Base-by-base conservation (phyloP, 164 flowering plant species). In the Sextonia rubra region DNA sequence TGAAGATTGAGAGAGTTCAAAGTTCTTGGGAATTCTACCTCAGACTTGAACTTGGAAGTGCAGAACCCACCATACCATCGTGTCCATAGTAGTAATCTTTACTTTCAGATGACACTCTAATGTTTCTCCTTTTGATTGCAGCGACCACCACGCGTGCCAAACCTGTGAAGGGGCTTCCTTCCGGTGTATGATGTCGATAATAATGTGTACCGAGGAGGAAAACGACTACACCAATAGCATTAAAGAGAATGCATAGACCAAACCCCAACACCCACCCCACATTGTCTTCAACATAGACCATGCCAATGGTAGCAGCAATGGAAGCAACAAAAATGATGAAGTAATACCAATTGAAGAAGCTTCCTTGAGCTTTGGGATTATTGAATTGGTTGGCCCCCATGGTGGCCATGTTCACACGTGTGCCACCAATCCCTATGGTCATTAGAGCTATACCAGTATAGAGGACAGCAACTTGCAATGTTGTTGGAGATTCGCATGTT, bases 341-440 rank as follows among this genome's bases (percentile, higher is more conserved):
- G 68, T 82, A 80, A 47, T 60, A 88, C 90, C 88, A 86, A 44
- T 85, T 86, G 78, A 89, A 88, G 87, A 84, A 88, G 20, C 17
- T 71, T 1, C 47, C 76, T 60, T 75, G 84, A 26, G 82, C 73
- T 12, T 77, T 61, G 6, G 77, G 18, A 23, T 75, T 84, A 2
- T 79, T 73, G 18, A 83, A 80, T 37, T 86, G 89, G 37, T 82
- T 69, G 0, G 88, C 89, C 30, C 89, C 92, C 74, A 86, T 71
- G 4, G 86, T 73, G 1, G 84, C 87, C 3, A 71, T n/a, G 0
- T 79, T 81, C 56, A 80, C 84, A 14, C 87, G 81, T 7, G 85
- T 73, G 18, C 87, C 88, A 23, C 84, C 84, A 0, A 76, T 0
- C 3, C 89, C 91, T 1, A 83, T 5, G 2, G 81, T 29, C 12